phyloP scores from a whole-genome alignment of 2,329 filamentous ascomycete genomes.

The Chrysoporthe cubensis region DNA sequence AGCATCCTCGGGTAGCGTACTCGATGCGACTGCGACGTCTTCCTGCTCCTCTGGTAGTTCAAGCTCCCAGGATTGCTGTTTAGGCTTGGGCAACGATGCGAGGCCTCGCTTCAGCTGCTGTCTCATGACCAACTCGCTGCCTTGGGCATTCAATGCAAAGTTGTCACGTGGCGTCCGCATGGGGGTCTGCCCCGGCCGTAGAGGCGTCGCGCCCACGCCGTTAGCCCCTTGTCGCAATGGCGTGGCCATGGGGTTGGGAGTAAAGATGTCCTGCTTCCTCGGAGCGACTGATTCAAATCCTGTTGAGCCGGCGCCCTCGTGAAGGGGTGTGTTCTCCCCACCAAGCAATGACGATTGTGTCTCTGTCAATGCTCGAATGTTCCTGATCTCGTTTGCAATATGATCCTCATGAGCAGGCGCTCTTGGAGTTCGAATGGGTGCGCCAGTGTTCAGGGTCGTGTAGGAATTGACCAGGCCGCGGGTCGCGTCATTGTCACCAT shows the following conservation, averaged over 20 bases:
- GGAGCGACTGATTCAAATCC: slow-evolving; percentile 87
- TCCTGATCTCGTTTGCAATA: slow-evolving; percentile 94
- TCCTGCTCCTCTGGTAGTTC: slow-evolving; percentile 84
- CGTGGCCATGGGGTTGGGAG: slow-evolving; percentile 93
- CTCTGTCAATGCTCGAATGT: slow-evolving; percentile 88
- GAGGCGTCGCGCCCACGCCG: slow-evolving; percentile 70
- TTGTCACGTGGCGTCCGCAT: slow-evolving; percentile 87
- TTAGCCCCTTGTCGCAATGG: slow-evolving; percentile 70
- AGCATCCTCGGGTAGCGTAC: slow-evolving; percentile 50
- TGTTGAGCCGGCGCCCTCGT: slow-evolving; percentile 80
- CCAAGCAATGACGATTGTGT: slow-evolving; percentile 93
- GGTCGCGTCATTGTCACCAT: slow-evolving; percentile 83
- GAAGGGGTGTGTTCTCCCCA: slow-evolving; percentile 88
- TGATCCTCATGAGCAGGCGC: slow-evolving; percentile 92
- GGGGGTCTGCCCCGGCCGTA: slow-evolving; percentile 76
- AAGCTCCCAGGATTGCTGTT: slow-evolving; percentile 92
- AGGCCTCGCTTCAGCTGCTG: slow-evolving; percentile 73
- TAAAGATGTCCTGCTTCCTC: slow-evolving; percentile 79
- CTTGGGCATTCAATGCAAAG: slow-evolving; percentile 78
- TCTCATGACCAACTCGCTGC: slow-evolving; percentile 66
- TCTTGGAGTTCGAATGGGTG: slow-evolving; percentile 89
- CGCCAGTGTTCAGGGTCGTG: slow-evolving; percentile 75
- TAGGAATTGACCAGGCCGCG: slow-evolving; percentile 88
- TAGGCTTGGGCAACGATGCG: slow-evolving; percentile 86
- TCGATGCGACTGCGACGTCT: slow-evolving; percentile 56